Base-by-base conservation (phyloP, 441 rosid species). In the Populus hybrid region DNA sequence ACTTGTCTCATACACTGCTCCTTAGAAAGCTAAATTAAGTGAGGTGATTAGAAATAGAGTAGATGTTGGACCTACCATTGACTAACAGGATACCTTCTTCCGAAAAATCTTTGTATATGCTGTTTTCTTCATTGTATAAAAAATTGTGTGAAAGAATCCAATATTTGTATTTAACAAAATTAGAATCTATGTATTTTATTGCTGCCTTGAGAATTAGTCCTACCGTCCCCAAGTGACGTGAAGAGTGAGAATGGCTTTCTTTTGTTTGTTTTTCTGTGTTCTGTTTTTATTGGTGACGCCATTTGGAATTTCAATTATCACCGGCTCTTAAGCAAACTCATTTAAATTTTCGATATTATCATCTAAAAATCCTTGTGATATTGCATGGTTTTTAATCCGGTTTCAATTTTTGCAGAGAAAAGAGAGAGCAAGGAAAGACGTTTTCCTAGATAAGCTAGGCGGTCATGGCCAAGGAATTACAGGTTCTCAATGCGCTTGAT, bases 401-500 rank as follows among this genome's bases (percentile, higher is more conserved):
- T 30, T 69, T 20, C 10, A 4, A 69, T n/a, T 63, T 64, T 76
- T 72, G 75, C 78, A 74, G 82, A 28, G 6, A 61, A 42, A 35
- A 67, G 1, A 32, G 30, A 42, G 30, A 36, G 12, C 3, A 28
- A 5, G n/a, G 67, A 61, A 12, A 46, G 54, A 2, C 6, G 12
- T 6, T 14, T 34, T 46, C 34, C 40, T 21, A 57, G 5, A 14
- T 35, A 65, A n/a, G 21, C 21, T 20, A 70, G 59, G 8, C 8
- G 35, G 67, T 73, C 26, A 81, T 94, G 97, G 89, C 85, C 2
- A 83, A 81, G 9, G 88, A 88, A 34, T 72, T 93, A 50, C 74
- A 90, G 61, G 98, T 93, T 69, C 89, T 93, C 9, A 85, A 84
- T 70, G 94, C 94, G 18, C 97, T 93, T n/a, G 98, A 93, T 74